Percentiles rank a stretch among this genome's conserved stretches.
Conservation (phyloP, 768 basidiomycete genomes). For the Tephrocybe sp. region DNA sequence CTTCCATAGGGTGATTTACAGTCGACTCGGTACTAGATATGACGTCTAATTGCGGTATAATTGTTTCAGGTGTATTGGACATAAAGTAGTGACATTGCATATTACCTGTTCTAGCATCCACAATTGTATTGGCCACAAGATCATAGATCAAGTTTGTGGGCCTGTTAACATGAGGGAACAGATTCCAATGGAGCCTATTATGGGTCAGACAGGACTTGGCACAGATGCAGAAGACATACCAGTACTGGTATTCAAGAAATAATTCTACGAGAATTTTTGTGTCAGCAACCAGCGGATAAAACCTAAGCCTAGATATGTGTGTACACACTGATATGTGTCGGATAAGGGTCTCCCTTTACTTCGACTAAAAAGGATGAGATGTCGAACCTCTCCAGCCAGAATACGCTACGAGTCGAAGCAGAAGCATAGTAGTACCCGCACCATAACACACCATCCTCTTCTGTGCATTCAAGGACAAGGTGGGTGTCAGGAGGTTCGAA, state of each 20-base stretch:
- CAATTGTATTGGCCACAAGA: not conserved
- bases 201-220: not conserved
- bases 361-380: not conserved
- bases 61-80: not conserved
- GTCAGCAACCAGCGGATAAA: no score
- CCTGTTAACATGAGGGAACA: not conserved
- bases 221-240: not conserved
- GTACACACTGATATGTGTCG: slow-evolving; percentile 1
- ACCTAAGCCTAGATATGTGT: no score
- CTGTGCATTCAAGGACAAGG: slow-evolving; percentile 2
- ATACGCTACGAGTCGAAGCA: not conserved
- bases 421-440: slow-evolving; percentile 8
- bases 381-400: slow-evolving; percentile 6
- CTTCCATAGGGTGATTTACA: not conserved
- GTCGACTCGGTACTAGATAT: not conserved
- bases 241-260: slow-evolving; percentile 7
- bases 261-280: not conserved
- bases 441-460: not conserved
- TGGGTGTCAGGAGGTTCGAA: not conserved
- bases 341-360: not conserved
- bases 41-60: not conserved
- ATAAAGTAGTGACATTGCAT: not conserved
- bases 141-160: not conserved
- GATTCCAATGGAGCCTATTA: not conserved
- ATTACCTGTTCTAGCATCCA: not conserved